phyloP scores from a whole-genome alignment of 441 rosid species.

The Pelargonium citronellum region DNA sequence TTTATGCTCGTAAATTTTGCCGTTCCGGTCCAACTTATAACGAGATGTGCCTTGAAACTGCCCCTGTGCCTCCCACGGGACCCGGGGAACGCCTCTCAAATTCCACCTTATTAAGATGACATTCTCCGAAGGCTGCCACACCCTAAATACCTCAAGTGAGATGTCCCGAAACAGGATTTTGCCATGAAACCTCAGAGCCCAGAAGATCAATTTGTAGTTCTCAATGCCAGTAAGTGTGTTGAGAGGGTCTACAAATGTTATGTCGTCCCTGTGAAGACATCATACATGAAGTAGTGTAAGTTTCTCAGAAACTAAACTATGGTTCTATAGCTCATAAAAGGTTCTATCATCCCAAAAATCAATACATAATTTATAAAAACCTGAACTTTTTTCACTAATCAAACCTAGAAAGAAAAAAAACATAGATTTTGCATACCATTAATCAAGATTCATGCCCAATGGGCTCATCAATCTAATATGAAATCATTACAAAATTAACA shows the following conservation, averaged over 20 bases:
- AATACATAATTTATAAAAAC: not conserved
- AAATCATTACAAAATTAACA: not conserved
- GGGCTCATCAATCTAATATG: not conserved
- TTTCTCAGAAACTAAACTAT: not conserved
- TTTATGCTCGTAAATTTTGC: constrained; percentile 82
- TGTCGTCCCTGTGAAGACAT: constrained; percentile 58
- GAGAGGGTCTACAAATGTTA: constrained; percentile 73
- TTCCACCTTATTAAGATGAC: constrained; percentile 87
- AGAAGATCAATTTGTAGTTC: constrained; percentile 74
- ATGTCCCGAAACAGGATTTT: constrained; percentile 76
- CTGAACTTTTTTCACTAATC: not conserved
- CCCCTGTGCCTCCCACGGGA: constrained; percentile 94
- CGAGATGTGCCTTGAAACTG: constrained; percentile 89
- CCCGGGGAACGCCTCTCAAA: constrained; percentile 76
- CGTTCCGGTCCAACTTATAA: constrained; percentile 80
- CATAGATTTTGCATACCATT: no score
- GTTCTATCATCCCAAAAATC: not conserved
- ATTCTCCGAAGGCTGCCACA: constrained; percentile 96
- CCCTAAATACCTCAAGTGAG: constrained; percentile 63
- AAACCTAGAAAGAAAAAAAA: not conserved
- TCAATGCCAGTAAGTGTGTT: constrained; percentile 75
- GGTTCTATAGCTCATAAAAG: not conserved
- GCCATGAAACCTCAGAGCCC: constrained; percentile 88
- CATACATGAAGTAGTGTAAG: not conserved
- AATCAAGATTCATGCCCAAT: no score